phyloP scores from a whole-genome alignment of 2,329 filamentous ascomycete species.

The Shiraia sp. region DNA sequence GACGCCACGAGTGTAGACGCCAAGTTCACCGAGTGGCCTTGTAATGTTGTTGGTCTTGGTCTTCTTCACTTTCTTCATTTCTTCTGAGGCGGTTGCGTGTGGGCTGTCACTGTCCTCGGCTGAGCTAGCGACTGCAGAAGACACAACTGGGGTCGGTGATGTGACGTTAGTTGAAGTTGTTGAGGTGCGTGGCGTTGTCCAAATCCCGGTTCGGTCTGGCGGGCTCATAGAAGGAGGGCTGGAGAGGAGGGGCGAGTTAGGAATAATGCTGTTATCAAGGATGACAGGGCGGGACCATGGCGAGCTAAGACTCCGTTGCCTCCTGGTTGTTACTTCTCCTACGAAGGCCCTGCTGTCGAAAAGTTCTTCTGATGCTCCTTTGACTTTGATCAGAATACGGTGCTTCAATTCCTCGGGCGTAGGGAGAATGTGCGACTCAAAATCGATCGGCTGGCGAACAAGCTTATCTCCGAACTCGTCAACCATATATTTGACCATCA shows the following conservation, averaged over 20 bases:
- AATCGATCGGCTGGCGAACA: constrained; percentile 73
- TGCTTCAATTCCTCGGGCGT: constrained; percentile 83
- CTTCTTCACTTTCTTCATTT: constrained; percentile 63
- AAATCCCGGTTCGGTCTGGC: constrained; percentile 51
- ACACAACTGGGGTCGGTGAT: constrained; percentile 59
- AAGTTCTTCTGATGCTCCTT: constrained; percentile 67
- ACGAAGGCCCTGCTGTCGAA: constrained; percentile 40
- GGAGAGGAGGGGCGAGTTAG: constrained; percentile 54
- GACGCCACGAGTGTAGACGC: constrained; percentile 75
- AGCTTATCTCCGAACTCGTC: constrained; percentile 81
- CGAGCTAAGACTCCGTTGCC: constrained; percentile 74
- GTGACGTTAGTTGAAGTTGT: constrained; percentile 60
- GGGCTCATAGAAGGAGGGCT: constrained; percentile 58
- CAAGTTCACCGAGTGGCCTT: constrained; percentile 79
- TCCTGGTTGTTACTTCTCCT: constrained; percentile 41
- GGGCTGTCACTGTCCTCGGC: constrained; percentile 78
- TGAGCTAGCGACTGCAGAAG: constrained; percentile 58
- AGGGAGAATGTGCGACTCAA: constrained; percentile 70
- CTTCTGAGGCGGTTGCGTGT: constrained; percentile 59
- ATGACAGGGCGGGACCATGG: constrained; percentile 68
- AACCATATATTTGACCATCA: constrained; percentile 89
- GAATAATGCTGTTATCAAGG: constrained; percentile 60
- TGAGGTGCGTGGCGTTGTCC: constrained; percentile 57
- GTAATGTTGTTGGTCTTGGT: constrained; percentile 79
- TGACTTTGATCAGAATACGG: constrained; percentile 91